phyloP scores from a whole-genome alignment of 352 stramenopile genomes.

The Phytopythium montanum region DNA sequence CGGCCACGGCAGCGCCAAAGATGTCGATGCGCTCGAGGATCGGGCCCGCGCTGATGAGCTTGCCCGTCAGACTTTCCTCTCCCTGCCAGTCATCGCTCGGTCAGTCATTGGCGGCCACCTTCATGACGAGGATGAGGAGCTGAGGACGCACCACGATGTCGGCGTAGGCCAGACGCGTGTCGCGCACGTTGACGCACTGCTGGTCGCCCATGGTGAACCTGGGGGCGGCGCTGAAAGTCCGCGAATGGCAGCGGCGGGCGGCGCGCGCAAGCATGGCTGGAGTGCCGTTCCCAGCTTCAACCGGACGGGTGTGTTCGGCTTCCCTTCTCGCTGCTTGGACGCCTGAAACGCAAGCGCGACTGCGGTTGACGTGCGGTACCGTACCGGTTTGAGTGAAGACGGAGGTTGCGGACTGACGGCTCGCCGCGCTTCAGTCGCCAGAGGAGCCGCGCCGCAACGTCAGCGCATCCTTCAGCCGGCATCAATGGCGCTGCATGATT shows the following conservation, averaged over 20 bases:
- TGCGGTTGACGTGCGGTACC: neutral
- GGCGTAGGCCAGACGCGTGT: slow-evolving; percentile 51
- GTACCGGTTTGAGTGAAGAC: too few species aligned
- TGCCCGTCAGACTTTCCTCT: slow-evolving; percentile 46
- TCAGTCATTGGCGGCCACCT: neutral
- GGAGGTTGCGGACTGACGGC: neutral
- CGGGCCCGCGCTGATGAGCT: slow-evolving; percentile 45
- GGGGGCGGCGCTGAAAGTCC: slow-evolving; percentile 15
- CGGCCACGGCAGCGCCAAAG: slow-evolving; percentile 55
- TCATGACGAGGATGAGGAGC: too few species aligned
- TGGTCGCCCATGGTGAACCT: slow-evolving; percentile 13
- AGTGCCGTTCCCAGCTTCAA: slow-evolving; percentile 1
- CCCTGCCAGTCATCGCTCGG: slow-evolving; percentile 14
- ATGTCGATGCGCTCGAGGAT: slow-evolving; percentile 56
- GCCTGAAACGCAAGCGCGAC: slow-evolving; percentile 4
- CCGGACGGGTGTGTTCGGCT: neutral
- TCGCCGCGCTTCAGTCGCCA: neutral
- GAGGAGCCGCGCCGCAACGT: neutral
- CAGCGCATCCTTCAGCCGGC: slow-evolving; percentile 4
- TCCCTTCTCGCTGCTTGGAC: neutral
- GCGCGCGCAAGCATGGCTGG: neutral
- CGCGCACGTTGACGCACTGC: slow-evolving; percentile 38
- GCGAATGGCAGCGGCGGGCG: neutral
- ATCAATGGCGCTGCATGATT: neutral
- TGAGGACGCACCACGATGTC: slow-evolving; percentile 50